Conservation (phyloP, 208 protist species). For the Trypanosoma cruzi region DNA sequence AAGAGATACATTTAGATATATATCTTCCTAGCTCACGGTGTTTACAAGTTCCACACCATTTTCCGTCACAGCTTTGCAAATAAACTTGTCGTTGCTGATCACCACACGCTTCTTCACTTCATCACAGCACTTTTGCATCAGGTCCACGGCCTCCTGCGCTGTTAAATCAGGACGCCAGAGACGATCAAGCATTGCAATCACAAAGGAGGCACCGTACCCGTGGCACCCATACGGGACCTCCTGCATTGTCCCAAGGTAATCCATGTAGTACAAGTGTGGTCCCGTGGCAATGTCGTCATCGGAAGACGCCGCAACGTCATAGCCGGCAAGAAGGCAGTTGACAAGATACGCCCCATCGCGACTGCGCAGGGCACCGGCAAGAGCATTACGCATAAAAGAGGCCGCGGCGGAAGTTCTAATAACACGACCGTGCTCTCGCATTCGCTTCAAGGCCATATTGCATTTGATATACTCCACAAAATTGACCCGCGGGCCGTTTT, state of each 20-base stretch:
- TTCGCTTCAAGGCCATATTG: constrained; percentile 87
- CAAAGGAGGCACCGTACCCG: constrained; percentile 94
- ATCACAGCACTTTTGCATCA: constrained; percentile 95
- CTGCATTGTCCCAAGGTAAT: constrained; percentile 94
- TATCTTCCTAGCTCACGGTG: constrained; percentile 45
- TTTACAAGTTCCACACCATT: constrained; percentile 83
- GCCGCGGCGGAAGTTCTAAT: constrained; percentile 83
- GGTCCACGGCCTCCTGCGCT: constrained; percentile 85
- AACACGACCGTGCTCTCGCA: constrained; percentile 83
- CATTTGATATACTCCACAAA: constrained; percentile 95
- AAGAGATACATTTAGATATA: constrained; percentile 1
- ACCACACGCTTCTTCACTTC: constrained; percentile 92
- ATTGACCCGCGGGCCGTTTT: constrained; percentile 91
- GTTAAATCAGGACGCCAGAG: constrained; percentile 92
- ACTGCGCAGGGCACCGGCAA: constrained; percentile 87
- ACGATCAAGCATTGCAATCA: constrained; percentile 89
- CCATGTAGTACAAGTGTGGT: constrained; percentile 93
- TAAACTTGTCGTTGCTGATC: constrained; percentile 89
- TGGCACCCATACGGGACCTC: constrained; percentile 93
- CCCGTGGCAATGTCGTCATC: constrained; percentile 62
- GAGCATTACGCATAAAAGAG: constrained; percentile 86
- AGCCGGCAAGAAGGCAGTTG: constrained; percentile 92
- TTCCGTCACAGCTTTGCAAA: constrained; percentile 92
- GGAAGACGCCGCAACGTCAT: constrained; percentile 79
- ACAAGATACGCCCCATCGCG: constrained; percentile 86